Percentiles rank a stretch among this genome's conserved stretches.
Evolutionary conservation across 139 green algal species (phyloP).

Genomic region (Chlamydomonas urium): DNA sequence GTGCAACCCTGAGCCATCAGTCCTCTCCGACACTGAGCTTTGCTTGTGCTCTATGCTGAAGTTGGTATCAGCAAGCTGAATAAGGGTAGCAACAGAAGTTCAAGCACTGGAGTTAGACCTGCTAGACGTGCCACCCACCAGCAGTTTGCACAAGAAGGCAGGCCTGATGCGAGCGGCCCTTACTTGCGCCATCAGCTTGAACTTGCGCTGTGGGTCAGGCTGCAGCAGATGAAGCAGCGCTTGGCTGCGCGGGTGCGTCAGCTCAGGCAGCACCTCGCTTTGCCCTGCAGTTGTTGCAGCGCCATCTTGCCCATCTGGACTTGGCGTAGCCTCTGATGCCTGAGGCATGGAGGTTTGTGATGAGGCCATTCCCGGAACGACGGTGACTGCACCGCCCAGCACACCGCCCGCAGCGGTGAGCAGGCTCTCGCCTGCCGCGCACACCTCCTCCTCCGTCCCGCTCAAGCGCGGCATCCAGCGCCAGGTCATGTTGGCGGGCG

Average conservation of each 20-base stretch:
- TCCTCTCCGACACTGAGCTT: too few relatives aligned
- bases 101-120: too few relatives aligned
- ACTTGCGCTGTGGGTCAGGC: constrained; percentile 35
- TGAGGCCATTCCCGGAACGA: too few relatives aligned
- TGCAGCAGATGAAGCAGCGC: constrained; percentile 30
- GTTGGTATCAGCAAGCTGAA: constrained; percentile 15
- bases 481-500: background rate
- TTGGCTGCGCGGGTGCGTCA: constrained; percentile 42
- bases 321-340: too few relatives aligned
- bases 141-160: background rate
- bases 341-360: too few relatives aligned
- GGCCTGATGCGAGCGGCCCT: too few relatives aligned
- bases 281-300: too few relatives aligned
- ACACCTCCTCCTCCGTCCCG: background rate
- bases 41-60: background rate
- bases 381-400: background rate
- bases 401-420: background rate
- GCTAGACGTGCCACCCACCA: too few relatives aligned
- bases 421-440: background rate
- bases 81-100: too few relatives aligned
- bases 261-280: background rate
- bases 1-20: too few relatives aligned
- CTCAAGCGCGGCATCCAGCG: background rate
- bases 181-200: constrained; percentile 43
- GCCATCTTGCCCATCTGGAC: too few relatives aligned